A percentile compares a stretch with the other conserved stretches of the same genome.
Evolutionary conservation across 257 asterid species (phyloP).

Genomic region (Nicotiana obtusifolia): DNA sequence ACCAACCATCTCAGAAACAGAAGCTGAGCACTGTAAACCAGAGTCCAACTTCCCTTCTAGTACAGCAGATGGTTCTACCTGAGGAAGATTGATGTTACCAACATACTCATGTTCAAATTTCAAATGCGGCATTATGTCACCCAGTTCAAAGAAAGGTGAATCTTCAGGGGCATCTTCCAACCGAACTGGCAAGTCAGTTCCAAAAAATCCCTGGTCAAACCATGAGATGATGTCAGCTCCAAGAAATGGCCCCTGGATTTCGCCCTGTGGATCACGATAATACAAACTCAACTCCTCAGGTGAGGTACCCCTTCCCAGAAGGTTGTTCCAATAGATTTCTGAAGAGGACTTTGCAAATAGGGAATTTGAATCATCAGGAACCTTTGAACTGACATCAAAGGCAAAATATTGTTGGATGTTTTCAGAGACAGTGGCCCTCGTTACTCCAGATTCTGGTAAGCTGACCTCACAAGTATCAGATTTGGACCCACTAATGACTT

Average conservation of each 20-base stretch:
- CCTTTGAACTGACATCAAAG: slow-evolving; percentile 32
- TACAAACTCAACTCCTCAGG: slow-evolving; percentile 85
- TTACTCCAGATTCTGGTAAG: slow-evolving; percentile 30
- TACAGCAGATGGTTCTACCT: slow-evolving; percentile 37
- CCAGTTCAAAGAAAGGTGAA: slow-evolving; percentile 66
- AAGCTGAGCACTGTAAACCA: slow-evolving; percentile 28
- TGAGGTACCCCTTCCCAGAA: slow-evolving; percentile 42
- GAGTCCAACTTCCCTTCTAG: slow-evolving; percentile 45
- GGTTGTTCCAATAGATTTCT: slow-evolving; percentile 44
- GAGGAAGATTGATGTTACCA: slow-evolving; percentile 31
- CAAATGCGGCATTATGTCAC: slow-evolving; percentile 90
- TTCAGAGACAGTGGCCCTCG: slow-evolving; percentile 31
- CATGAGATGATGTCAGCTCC: slow-evolving; percentile 92
- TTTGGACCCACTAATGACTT: slow-evolving; percentile 26
- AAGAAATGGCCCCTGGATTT: slow-evolving; percentile 96
- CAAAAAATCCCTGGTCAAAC: slow-evolving; percentile 98
- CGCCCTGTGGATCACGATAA: slow-evolving; percentile 96
- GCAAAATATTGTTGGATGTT: slow-evolving; percentile 21
- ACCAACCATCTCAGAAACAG: slow-evolving; percentile 36
- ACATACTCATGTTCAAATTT: slow-evolving; percentile 39
- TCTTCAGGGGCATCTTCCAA: slow-evolving; percentile 81
- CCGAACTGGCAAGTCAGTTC: slow-evolving; percentile 87
- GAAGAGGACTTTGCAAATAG: slow-evolving; percentile 31
- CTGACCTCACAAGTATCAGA: slow-evolving; percentile 31
- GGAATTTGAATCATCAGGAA: slow-evolving; percentile 41